Conservation (phyloP, 2,329 filamentous ascomycete species). For the Alternaria metachromatica region DNA sequence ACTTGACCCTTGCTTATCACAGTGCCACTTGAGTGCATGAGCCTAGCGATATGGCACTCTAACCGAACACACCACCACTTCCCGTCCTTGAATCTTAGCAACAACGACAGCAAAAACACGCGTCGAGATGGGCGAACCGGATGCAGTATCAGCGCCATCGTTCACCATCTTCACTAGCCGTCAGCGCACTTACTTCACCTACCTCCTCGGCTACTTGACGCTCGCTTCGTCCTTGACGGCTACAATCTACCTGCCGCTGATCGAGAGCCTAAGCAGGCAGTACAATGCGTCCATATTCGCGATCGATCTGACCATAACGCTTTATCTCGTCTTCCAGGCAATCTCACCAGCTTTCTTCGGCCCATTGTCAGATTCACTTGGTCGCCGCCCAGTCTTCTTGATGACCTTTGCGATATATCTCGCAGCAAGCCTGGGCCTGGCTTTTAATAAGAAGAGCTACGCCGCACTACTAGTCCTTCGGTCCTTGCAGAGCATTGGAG, state of each 20-base stretch:
- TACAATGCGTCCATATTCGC: background rate
- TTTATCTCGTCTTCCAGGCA: background rate
- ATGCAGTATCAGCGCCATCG: background rate
- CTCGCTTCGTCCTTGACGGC: background rate
- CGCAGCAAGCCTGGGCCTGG: background rate
- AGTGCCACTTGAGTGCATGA: background rate
- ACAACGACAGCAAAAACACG: background rate
- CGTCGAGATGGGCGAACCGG: background rate
- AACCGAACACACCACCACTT: background rate
- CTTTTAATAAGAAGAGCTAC: background rate
- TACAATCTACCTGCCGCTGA: background rate
- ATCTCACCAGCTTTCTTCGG: background rate
- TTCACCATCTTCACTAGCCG: background rate
- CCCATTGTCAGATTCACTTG: background rate
- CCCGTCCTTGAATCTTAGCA: background rate
- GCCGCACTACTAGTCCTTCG: background rate
- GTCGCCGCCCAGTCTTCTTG: background rate
- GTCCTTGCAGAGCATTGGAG: background rate
- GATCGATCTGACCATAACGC: background rate
- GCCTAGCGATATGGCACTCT: background rate
- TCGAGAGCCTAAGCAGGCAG: background rate
- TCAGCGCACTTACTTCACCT: background rate
- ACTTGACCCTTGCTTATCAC: background rate
- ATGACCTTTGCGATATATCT: background rate
- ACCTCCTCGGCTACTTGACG: background rate